Evolutionary conservation across 441 rosid genomes (phyloP).

Genomic region (Isatis lusitanica): DNA sequence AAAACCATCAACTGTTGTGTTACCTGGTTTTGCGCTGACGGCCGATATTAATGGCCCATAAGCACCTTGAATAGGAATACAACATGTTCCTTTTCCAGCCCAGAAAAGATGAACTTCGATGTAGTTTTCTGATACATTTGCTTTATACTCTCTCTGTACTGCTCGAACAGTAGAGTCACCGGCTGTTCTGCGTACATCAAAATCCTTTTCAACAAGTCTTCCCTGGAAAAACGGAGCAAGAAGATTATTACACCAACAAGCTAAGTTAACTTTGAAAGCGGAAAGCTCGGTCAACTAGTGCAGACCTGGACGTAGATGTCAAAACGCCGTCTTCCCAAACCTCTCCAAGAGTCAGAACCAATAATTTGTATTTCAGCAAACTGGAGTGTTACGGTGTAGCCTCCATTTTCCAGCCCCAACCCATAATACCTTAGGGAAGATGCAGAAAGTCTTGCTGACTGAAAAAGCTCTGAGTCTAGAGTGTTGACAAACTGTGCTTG

Average conservation of each 20-base stretch:
- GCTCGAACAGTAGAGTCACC: conserved; percentile 18
- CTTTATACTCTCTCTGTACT: conserved; percentile 31
- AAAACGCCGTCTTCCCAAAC: conserved; percentile 30
- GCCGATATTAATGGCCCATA: conserved; percentile 67
- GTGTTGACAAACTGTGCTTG: conserved; percentile 26
- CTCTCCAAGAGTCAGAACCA: conserved; percentile 24
- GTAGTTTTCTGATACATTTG: conserved; percentile 54
- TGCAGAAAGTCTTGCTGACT: conserved; percentile 61
- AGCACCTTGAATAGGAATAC: conserved; percentile 51
- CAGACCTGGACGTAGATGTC: conserved; percentile 64
- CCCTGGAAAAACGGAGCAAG: conserved; percentile 19
- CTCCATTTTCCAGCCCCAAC: conserved; percentile 72
- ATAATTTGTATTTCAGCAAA: conserved; percentile 31
- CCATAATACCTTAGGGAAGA: conserved; percentile 76
- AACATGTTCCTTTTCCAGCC: conserved; percentile 78
- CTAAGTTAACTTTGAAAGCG: neutral
- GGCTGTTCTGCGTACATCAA: conserved; percentile 28
- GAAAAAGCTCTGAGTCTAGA: conserved; percentile 36
- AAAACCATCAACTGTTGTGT: no score
- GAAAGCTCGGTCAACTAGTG: conserved; percentile 7
- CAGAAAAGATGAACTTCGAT: conserved; percentile 65
- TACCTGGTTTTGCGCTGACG: conserved; percentile 62
- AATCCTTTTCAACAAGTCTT: conserved; percentile 22
- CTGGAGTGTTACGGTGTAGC: conserved; percentile 39
- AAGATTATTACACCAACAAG: neutral